A percentile compares a stretch with the other conserved stretches of the same genome.
Evolutionary conservation across 495 filamentous ascomycete genomes (phyloP).

Genomic region (Emericellopsis terricola): DNA sequence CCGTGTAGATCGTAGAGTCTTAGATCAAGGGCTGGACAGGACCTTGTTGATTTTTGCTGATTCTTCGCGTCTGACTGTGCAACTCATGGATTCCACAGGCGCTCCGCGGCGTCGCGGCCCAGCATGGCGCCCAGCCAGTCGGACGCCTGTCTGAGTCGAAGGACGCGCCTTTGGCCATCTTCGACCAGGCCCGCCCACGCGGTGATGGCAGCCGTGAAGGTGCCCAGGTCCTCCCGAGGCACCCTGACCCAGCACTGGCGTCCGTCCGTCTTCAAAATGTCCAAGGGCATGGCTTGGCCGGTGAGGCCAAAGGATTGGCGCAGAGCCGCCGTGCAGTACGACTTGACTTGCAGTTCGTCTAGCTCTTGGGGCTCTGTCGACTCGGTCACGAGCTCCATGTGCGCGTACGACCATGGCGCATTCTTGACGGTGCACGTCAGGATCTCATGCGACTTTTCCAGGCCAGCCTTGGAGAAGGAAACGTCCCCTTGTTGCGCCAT

Average conservation of each 20-base stretch:
- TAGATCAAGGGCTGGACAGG: too few relatives aligned
- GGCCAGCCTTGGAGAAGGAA: slow-evolving; percentile 6
- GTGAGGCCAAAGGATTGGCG: slow-evolving; percentile 64
- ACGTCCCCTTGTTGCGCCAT: too few relatives aligned
- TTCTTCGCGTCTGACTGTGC: too few relatives aligned
- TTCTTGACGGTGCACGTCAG: slow-evolving; percentile 16
- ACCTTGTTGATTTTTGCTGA: too few relatives aligned
- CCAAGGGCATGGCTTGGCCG: slow-evolving; percentile 60
- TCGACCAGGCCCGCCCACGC: slow-evolving; percentile 46
- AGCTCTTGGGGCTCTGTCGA: slow-evolving; percentile 14
- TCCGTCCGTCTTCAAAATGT: slow-evolving; percentile 50
- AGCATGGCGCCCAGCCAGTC: slow-evolving; percentile 27
- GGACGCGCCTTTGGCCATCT: slow-evolving; percentile 12
- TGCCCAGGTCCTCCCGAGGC: slow-evolving; percentile 43
- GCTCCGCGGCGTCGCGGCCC: slow-evolving; percentile 15
- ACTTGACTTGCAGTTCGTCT: slow-evolving; percentile 57
- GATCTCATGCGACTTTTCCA: slow-evolving; percentile 14
- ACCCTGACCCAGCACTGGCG: slow-evolving; percentile 55
- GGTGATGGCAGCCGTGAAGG: slow-evolving; percentile 41
- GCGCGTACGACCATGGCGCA: slow-evolving; percentile 22
- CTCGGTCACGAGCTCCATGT: slow-evolving; percentile 14
- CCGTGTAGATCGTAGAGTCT: background rate
- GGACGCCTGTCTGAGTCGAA: slow-evolving; percentile 21
- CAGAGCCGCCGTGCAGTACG: slow-evolving; percentile 55
- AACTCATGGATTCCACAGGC: slow-evolving; percentile 19